Conservation (phyloP, 1,284 basidiomycete species). For the Ustilago sp. region DNA sequence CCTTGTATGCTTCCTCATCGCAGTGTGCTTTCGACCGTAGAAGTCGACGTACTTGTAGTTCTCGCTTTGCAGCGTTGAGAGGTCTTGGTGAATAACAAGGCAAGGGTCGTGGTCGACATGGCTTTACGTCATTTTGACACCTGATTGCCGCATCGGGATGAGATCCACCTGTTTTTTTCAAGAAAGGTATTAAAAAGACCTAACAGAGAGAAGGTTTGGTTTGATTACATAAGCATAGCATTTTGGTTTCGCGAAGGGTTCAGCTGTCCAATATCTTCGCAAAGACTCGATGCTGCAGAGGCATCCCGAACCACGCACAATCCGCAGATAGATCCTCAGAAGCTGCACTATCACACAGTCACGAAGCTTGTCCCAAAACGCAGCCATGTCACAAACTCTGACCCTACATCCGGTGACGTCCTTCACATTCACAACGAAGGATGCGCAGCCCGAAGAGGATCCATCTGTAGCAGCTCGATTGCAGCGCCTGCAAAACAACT, state of each 20-base stretch:
- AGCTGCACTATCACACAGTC: background rate
- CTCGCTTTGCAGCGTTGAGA: no score
- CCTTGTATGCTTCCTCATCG: no score
- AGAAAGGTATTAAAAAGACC: background rate
- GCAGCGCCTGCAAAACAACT: slow-evolving; percentile 81
- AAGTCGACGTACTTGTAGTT: no score
- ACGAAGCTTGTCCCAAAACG: background rate
- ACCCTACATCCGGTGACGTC: slow-evolving; percentile 80
- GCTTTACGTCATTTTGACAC: slow-evolving; percentile 1
- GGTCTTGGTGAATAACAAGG: background rate
- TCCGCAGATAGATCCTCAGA: background rate
- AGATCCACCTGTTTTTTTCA: background rate
- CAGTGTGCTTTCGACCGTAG: no score
- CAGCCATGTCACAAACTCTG: slow-evolving; percentile 54
- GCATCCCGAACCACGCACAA: background rate
- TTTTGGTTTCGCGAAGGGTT: slow-evolving; percentile 1
- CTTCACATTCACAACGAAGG: slow-evolving; percentile 91
- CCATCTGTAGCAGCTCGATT: slow-evolving; percentile 80
- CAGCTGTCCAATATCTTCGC: slow-evolving; percentile 4
- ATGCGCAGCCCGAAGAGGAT: slow-evolving; percentile 95
- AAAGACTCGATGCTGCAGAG: background rate
- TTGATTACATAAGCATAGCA: slow-evolving; percentile 9
- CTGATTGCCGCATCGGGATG: slow-evolving; percentile 1
- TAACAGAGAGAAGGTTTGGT: background rate
- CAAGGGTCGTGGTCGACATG: background rate